phyloP scores from a whole-genome alignment of 441 rosid species.

The Omphalea diandra region DNA sequence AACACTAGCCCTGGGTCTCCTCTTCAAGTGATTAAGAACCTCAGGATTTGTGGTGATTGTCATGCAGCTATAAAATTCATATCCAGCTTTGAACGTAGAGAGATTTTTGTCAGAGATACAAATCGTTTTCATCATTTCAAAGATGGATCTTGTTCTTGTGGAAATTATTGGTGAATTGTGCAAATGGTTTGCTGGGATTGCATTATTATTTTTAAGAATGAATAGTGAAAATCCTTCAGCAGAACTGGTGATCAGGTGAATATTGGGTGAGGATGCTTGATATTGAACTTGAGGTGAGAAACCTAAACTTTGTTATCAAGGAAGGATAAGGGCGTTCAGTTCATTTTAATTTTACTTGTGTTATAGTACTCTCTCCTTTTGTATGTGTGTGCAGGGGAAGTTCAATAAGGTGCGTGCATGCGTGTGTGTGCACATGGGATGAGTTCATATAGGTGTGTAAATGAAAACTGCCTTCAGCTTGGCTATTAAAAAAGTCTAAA shows the following conservation, averaged over 20 bases:
- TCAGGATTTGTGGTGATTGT: slow-evolving; percentile 23
- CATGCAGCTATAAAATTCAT: slow-evolving; percentile 19
- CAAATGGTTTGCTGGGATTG: neutral
- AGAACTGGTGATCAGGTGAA: neutral
- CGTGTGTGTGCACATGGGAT: neutral
- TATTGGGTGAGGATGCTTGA: neutral
- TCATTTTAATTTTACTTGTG: neutral
- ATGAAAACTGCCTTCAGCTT: neutral
- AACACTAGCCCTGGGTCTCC: slow-evolving; percentile 13
- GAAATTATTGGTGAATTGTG: slow-evolving; percentile 41
- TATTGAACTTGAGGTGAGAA: neutral
- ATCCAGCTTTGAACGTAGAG: slow-evolving; percentile 16
- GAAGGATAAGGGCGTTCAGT: neutral
- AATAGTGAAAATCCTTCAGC: slow-evolving; percentile 7
- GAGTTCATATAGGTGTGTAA: neutral
- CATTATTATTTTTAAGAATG: neutral
- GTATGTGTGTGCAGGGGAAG: neutral
- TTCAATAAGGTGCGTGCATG: neutral
- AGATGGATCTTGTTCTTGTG: slow-evolving; percentile 63
- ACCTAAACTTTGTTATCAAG: neutral
- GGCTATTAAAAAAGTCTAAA: neutral
- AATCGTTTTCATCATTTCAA: slow-evolving; percentile 27
- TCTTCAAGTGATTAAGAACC: slow-evolving; percentile 17
- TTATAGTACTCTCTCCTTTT: neutral
- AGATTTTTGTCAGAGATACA: slow-evolving; percentile 19